Conservation (phyloP, 495 filamentous ascomycete genomes). For the Letharia columbiana region DNA sequence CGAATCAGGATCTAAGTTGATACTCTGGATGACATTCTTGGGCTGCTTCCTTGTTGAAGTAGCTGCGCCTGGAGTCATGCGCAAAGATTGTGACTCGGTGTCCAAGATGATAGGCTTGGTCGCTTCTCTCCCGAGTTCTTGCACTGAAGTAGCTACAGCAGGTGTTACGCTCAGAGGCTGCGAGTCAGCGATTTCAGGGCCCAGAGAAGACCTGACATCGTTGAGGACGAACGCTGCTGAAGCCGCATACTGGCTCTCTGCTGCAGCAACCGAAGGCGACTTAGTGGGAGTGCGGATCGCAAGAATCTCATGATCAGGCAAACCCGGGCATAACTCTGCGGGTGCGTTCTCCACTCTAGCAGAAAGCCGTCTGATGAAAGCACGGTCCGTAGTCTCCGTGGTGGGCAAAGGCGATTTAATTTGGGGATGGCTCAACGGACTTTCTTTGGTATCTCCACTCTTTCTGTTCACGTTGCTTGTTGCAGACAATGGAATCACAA, state of each 20-base stretch:
- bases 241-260: background rate
- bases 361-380: background rate
- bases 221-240: background rate
- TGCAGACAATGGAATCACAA: constrained; percentile 4
- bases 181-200: constrained; percentile 18
- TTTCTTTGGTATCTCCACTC: background rate
- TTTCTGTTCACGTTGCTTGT: background rate
- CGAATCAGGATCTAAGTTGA: background rate
- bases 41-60: background rate
- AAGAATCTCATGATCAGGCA: background rate
- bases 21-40: background rate
- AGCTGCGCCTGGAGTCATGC: background rate
- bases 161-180: constrained; percentile 6
- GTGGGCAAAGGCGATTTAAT: background rate
- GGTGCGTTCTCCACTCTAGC: background rate
- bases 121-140: background rate
- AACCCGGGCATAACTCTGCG: background rate
- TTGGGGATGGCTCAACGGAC: background rate
- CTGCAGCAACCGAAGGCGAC: background rate
- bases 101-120: background rate
- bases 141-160: background rate
- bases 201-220: constrained; percentile 1
- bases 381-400: background rate
- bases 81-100: background rate
- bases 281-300: background rate